Evolutionary conservation across 2,329 filamentous ascomycete genomes (phyloP).

Genomic region (Aspergillus amoenus): DNA sequence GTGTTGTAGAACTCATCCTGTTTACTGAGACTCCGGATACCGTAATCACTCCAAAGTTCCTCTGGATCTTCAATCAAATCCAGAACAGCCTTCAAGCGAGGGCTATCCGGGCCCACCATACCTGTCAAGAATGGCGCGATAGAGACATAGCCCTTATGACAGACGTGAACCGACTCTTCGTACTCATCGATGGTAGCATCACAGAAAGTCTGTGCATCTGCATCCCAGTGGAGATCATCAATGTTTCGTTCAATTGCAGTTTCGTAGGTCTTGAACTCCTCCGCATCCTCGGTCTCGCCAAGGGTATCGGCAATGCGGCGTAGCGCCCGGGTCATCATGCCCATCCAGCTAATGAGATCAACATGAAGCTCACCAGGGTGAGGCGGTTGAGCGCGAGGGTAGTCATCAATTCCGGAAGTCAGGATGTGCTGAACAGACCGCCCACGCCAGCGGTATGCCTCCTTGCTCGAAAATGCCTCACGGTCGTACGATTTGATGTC

Average conservation of each 20-base stretch:
- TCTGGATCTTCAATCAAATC: slow-evolving; percentile 77
- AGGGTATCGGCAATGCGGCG: slow-evolving; percentile 74
- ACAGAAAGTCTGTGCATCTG: slow-evolving; percentile 78
- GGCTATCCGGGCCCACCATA: slow-evolving; percentile 70
- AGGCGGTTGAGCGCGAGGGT: slow-evolving; percentile 87
- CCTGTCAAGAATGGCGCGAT: slow-evolving; percentile 90
- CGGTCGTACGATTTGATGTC: slow-evolving; percentile 91
- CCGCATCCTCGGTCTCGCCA: slow-evolving; percentile 72
- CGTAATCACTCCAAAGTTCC: slow-evolving; percentile 85
- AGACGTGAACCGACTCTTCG: slow-evolving; percentile 85
- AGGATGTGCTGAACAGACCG: slow-evolving; percentile 83
- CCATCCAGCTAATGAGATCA: slow-evolving; percentile 94
- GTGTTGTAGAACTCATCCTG: slow-evolving; percentile 81
- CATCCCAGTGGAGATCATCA: slow-evolving; percentile 89
- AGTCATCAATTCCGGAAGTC: slow-evolving; percentile 93
- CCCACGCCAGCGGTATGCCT: slow-evolving; percentile 93
- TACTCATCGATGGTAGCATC: slow-evolving; percentile 94
- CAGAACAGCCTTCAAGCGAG: slow-evolving; percentile 71
- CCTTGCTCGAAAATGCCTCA: slow-evolving; percentile 80
- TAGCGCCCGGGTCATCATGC: slow-evolving; percentile 89
- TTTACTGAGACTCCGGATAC: slow-evolving; percentile 86
- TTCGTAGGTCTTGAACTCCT: slow-evolving; percentile 69
- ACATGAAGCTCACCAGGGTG: slow-evolving; percentile 95
- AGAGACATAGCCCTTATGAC: slow-evolving; percentile 95
- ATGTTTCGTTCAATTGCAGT: slow-evolving; percentile 81